Evolutionary conservation across 352 stramenopile species (phyloP).

Genomic region (Globisporangium cystogenes): DNA sequence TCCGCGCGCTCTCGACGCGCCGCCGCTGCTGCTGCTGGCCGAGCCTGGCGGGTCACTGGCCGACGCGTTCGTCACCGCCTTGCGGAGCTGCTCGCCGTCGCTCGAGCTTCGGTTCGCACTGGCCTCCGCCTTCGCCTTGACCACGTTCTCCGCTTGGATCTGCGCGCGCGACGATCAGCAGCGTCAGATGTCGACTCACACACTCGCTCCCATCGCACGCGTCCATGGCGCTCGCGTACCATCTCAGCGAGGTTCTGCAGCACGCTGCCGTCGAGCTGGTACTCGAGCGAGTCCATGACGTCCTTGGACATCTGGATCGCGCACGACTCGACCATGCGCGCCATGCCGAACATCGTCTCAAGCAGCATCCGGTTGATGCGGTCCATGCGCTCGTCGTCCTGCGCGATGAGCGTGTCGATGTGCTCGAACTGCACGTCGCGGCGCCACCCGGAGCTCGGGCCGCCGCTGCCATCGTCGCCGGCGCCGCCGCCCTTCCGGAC

Average conservation of each 20-base stretch:
- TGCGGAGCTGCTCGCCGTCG: neutral
- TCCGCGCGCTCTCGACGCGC: slow-evolving; percentile 13
- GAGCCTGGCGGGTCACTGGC: neutral
- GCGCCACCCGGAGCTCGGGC: slow-evolving; percentile 4
- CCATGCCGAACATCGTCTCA: slow-evolving; percentile 81
- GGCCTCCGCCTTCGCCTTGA: slow-evolving; percentile 33
- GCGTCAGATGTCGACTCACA: no score
- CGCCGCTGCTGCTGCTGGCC: slow-evolving; percentile 1
- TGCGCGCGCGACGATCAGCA: slow-evolving; percentile 4
- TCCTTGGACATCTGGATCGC: slow-evolving; percentile 84
- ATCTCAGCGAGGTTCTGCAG: slow-evolving; percentile 57
- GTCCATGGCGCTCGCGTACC: slow-evolving; percentile 16
- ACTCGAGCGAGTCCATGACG: slow-evolving; percentile 75
- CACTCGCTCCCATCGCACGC: no score
- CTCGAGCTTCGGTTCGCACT: neutral
- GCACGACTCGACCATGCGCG: slow-evolving; percentile 76
- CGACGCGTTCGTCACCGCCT: neutral
- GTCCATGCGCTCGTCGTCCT: slow-evolving; percentile 56
- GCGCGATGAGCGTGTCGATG: slow-evolving; percentile 43
- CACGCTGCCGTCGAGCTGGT: slow-evolving; percentile 62
- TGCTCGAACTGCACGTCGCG: slow-evolving; percentile 39
- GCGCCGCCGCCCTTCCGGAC: neutral
- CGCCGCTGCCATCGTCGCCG: no score
- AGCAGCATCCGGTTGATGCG: slow-evolving; percentile 72
- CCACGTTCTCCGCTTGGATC: slow-evolving; percentile 58